phyloP scores from a whole-genome alignment of 441 rosid genomes.

The Aleurites moluccanus region DNA sequence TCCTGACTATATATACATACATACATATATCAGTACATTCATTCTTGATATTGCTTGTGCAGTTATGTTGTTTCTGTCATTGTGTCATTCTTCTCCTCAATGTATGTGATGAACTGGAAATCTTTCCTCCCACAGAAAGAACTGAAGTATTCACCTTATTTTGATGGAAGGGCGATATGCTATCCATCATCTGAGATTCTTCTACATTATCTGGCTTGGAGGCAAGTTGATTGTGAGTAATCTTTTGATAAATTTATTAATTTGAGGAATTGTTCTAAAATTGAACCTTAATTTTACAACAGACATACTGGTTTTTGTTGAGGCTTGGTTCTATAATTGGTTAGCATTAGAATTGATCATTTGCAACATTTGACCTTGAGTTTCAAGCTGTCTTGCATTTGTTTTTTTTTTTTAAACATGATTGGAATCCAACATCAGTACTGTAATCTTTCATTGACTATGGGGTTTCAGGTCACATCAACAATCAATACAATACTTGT shows the following conservation, averaged over 20 bases:
- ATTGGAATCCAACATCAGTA: neutral
- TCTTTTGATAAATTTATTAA: neutral
- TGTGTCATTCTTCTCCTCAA: slow-evolving; percentile 79
- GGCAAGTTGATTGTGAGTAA: slow-evolving; percentile 98
- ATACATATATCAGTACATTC: neutral
- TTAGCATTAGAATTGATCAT: neutral
- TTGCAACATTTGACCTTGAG: neutral
- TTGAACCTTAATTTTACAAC: neutral
- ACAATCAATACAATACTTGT: slow-evolving; percentile 90
- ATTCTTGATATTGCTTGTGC: slow-evolving; percentile 27
- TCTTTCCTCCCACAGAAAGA: slow-evolving; percentile 66
- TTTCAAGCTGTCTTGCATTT: neutral
- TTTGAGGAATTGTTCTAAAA: neutral
- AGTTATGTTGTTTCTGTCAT: slow-evolving; percentile 62
- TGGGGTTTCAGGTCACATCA: slow-evolving; percentile 77
- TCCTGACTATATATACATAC: neutral
- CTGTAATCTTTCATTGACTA: slow-evolving; percentile 1
- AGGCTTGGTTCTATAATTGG: slow-evolving; percentile 4
- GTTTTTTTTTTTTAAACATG: neutral
- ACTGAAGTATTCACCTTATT: slow-evolving; percentile 70
- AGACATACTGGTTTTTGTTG: neutral
- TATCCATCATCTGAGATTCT: slow-evolving; percentile 79
- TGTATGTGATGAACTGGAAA: slow-evolving; percentile 70
- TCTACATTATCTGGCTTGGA: slow-evolving; percentile 87
- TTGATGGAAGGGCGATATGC: slow-evolving; percentile 95